These are phyloP conservation scores for Lobosporangium transversale DNA, from an alignment of 192 early-diverging fungal genomes.

Conservation along the genomic window DNA sequence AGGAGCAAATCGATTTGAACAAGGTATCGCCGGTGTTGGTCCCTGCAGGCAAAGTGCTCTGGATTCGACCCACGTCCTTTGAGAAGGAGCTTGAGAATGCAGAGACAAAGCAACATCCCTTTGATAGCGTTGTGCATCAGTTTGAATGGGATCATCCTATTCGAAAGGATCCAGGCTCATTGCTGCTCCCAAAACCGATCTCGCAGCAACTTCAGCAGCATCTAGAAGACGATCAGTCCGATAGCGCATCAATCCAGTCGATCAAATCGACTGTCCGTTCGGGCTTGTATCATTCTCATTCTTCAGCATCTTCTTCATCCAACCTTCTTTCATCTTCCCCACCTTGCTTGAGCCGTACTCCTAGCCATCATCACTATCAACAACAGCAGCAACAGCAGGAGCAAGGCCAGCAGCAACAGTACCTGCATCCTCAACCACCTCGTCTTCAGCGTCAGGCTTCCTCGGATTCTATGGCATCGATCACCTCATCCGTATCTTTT, in stretches of 20 bases:
- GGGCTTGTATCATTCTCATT: slow-evolving; percentile 3
- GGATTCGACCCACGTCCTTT: slow-evolving; percentile 51
- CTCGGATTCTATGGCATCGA: slow-evolving; percentile 7
- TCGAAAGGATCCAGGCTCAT: slow-evolving; percentile 5
- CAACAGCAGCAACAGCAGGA: background rate
- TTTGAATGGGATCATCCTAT: slow-evolving; percentile 50
- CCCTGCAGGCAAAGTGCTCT: slow-evolving; percentile 58
- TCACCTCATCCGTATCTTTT: background rate
- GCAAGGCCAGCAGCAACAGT: background rate
- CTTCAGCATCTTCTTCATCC: background rate
- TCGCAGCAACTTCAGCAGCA: slow-evolving; percentile 20
- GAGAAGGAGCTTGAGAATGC: slow-evolving; percentile 50
- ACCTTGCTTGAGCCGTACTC: background rate
- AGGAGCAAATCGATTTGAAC: slow-evolving; percentile 1
- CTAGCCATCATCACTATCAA: background rate
- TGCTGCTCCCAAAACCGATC: slow-evolving; percentile 18
- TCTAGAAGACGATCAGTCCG: slow-evolving; percentile 19
- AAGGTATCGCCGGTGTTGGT: slow-evolving; percentile 46
- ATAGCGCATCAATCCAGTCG: slow-evolving; percentile 29
- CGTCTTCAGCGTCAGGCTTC: slow-evolving; percentile 18
- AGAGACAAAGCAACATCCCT: slow-evolving; percentile 33
- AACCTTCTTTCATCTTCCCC: background rate
- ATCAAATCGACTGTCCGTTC: slow-evolving; percentile 41
- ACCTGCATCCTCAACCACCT: background rate
- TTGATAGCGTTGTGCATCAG: slow-evolving; percentile 34